Conservation (phyloP, 2,329 filamentous ascomycete species). For the Fusarium papillatum region DNA sequence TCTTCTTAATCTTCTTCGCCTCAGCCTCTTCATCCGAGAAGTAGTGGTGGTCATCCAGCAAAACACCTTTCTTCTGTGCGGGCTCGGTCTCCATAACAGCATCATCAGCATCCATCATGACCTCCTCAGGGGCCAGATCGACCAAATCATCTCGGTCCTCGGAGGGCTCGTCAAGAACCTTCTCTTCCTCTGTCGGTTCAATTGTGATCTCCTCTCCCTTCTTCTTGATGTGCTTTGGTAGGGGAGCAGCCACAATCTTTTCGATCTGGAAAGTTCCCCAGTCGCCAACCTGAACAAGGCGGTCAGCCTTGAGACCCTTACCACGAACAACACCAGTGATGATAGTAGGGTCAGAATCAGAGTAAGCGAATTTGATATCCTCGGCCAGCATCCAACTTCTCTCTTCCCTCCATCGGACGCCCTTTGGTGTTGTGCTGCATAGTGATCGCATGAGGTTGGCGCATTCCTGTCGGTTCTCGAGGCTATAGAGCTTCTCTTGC, state of each 20-base stretch:
- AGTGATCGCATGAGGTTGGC: slow-evolving; percentile 91
- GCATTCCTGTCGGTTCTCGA: slow-evolving; percentile 92
- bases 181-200: slow-evolving; percentile 70
- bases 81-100: slow-evolving; percentile 50
- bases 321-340: slow-evolving; percentile 90
- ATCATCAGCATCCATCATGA: slow-evolving; percentile 76
- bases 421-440: slow-evolving; percentile 93
- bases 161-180: slow-evolving; percentile 78
- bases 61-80: slow-evolving; percentile 82
- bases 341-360: slow-evolving; percentile 73
- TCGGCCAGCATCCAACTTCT: slow-evolving; percentile 97
- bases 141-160: slow-evolving; percentile 87
- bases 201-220: slow-evolving; percentile 80
- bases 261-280: slow-evolving; percentile 96
- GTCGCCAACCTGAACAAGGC: slow-evolving; percentile 90
- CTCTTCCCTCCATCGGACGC: slow-evolving; percentile 95
- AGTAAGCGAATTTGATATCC: slow-evolving; percentile 78
- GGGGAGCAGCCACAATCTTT: slow-evolving; percentile 84
- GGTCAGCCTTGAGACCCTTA: slow-evolving; percentile 88
- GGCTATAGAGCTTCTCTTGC: slow-evolving; percentile 90
- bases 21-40: slow-evolving; percentile 83
- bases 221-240: slow-evolving; percentile 71
- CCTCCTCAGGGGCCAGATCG: slow-evolving; percentile 89
- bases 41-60: slow-evolving; percentile 97
- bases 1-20: slow-evolving; percentile 70